A percentile compares a stretch with the other conserved stretches of the same genome.
These are phyloP conservation scores for Geotrichum carabidarum DNA, from an alignment of 1,139 yeast genomes.

Conservation along the genomic window DNA sequence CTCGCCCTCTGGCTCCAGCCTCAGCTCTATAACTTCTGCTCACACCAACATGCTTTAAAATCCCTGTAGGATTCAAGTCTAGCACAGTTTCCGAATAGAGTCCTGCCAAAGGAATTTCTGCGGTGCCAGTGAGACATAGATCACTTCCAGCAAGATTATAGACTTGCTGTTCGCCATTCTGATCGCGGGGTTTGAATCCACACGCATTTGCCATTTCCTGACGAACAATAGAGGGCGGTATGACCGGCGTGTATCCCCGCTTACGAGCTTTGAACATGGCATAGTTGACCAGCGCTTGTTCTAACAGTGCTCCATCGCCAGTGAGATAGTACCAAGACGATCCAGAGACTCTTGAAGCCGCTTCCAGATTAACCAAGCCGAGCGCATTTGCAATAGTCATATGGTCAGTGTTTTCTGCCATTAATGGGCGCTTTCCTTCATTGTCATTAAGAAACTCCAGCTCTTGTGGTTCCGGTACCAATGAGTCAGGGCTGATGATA, in stretches of 20 bases:
- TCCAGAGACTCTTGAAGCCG: slow-evolving; percentile 76
- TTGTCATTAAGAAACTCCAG: slow-evolving; percentile 27
- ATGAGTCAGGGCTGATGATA: slow-evolving; percentile 44
- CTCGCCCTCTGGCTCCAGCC: slow-evolving; percentile 94
- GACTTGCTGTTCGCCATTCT: slow-evolving; percentile 79
- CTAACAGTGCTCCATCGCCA: slow-evolving; percentile 84
- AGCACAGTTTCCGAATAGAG: slow-evolving; percentile 46
- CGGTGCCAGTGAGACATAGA: slow-evolving; percentile 82
- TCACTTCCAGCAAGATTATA: slow-evolving; percentile 51
- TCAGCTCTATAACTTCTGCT: slow-evolving; percentile 91
- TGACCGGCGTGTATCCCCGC: slow-evolving; percentile 62
- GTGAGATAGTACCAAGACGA: slow-evolving; percentile 82
- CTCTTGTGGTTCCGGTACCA: slow-evolving; percentile 45
- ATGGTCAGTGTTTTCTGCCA: slow-evolving; percentile 48
- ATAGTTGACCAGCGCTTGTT: slow-evolving; percentile 82
- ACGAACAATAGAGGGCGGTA: slow-evolving; percentile 84
- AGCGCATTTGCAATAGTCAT: slow-evolving; percentile 57
- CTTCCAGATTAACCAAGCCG: slow-evolving; percentile 60
- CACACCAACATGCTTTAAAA: slow-evolving; percentile 67
- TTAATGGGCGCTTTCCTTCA: slow-evolving; percentile 18
- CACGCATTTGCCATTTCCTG: slow-evolving; percentile 77
- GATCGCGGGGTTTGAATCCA: slow-evolving; percentile 93
- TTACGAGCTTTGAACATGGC: slow-evolving; percentile 61
- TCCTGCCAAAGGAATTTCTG: slow-evolving; percentile 92
- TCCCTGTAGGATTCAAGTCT: slow-evolving; percentile 38